Percentiles rank a stretch among this genome's conserved stretches.
phyloP scores from a whole-genome alignment of 805 yeast genomes.

The Metschnikowia similis region DNA sequence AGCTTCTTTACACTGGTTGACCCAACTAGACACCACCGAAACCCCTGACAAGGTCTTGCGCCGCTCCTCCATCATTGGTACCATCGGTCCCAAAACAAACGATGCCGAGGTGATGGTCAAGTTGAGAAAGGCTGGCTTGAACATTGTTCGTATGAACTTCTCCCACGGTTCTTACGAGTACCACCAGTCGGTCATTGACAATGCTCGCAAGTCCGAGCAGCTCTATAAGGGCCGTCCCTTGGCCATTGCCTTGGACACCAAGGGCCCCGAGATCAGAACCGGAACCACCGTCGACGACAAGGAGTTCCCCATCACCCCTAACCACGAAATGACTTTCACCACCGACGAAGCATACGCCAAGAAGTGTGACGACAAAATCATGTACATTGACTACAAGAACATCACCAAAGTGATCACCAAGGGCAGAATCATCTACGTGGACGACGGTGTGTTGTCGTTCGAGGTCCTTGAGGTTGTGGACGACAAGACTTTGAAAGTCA shows the following conservation, averaged over 20 bases:
- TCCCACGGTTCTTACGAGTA: slow-evolving; percentile 97
- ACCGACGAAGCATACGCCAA: slow-evolving; percentile 78
- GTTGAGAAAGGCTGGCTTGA: slow-evolving; percentile 94
- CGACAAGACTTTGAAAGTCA: slow-evolving; percentile 76
- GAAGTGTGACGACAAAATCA: slow-evolving; percentile 69
- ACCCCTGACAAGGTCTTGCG: slow-evolving; percentile 79
- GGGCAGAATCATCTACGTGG: slow-evolving; percentile 91
- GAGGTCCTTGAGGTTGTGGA: slow-evolving; percentile 84
- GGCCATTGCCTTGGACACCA: slow-evolving; percentile 97
- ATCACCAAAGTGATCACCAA: slow-evolving; percentile 86
- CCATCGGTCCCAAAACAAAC: slow-evolving; percentile 98
- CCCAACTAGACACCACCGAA: slow-evolving; percentile 65
- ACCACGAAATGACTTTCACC: slow-evolving; percentile 89
- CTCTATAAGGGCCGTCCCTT: slow-evolving; percentile 92
- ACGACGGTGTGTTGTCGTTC: slow-evolving; percentile 96
- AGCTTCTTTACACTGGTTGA: slow-evolving; percentile 71
- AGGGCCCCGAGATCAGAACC: slow-evolving; percentile 99
- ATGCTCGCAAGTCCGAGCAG: slow-evolving; percentile 90
- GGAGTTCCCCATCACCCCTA: slow-evolving; percentile 79
- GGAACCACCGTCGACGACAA: slow-evolving; percentile 81
- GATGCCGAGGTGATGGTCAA: slow-evolving; percentile 74
- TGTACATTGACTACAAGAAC: slow-evolving; percentile 93
- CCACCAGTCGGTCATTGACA: slow-evolving; percentile 95
- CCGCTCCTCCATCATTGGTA: slow-evolving; percentile 96
- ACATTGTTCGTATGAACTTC: slow-evolving; percentile 98